Evolutionary conservation across 495 filamentous ascomycete genomes (phyloP).

Genomic region (Neurospora tetrasperma): DNA sequence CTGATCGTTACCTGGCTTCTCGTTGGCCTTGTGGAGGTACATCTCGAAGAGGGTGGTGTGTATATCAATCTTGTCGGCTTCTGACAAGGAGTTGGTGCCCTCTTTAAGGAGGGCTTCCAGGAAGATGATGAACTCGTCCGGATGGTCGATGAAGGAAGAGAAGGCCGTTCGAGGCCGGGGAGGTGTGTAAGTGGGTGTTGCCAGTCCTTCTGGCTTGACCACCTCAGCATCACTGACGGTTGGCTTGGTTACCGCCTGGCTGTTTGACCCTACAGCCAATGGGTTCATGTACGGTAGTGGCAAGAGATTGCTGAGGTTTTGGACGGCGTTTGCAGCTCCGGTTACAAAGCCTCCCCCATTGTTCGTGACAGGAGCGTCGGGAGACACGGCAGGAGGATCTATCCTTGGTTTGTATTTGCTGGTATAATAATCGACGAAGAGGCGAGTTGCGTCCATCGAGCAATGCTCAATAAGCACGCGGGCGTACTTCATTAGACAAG

Average conservation of each 20-base stretch:
- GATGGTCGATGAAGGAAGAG: constrained; percentile 91
- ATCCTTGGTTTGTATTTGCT: constrained; percentile 68
- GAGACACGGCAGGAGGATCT: constrained; percentile 44
- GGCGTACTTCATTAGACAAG: constrained; percentile 90
- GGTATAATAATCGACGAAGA: constrained; percentile 92
- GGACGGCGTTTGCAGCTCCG: constrained; percentile 58
- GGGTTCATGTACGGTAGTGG: constrained; percentile 77
- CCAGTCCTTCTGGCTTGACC: constrained; percentile 19
- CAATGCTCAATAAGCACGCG: constrained; percentile 81
- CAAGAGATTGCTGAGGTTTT: constrained; percentile 72
- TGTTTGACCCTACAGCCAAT: constrained; percentile 34
- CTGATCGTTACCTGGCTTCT: constrained; percentile 47
- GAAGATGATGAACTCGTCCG: constrained; percentile 81
- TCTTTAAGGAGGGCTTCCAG: constrained; percentile 72
- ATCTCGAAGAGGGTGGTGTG: constrained; percentile 97
- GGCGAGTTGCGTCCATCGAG: constrained; percentile 61
- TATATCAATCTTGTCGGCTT: constrained; percentile 68
- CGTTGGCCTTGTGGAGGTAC: constrained; percentile 80
- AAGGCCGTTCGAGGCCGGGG: constrained; percentile 87
- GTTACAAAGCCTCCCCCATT: constrained; percentile 38
- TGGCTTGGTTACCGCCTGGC: constrained; percentile 26
- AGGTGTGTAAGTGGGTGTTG: constrained; percentile 44
- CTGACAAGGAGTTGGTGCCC: constrained; percentile 42
- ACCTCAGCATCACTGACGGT: constrained; percentile 25
- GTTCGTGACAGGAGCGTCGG: constrained; percentile 20